A percentile compares a stretch with the other conserved stretches of the same genome.
These are phyloP conservation scores for Ceriops decandra DNA, from an alignment of 345 rosid genomes.

Conservation along the genomic window DNA sequence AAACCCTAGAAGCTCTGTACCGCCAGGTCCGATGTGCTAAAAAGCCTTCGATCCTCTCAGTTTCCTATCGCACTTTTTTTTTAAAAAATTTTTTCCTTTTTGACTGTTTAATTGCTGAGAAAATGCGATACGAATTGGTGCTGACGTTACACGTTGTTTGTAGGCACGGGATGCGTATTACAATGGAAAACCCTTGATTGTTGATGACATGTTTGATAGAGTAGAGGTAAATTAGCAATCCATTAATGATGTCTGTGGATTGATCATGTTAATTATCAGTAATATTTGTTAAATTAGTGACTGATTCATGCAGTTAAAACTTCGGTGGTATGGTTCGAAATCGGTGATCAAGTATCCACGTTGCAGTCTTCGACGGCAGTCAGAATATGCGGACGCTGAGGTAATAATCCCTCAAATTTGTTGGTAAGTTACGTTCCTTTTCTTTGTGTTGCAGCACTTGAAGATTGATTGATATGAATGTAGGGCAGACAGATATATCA, in stretches of 20 bases:
- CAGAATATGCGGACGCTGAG: conserved; percentile 92
- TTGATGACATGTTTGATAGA: conserved; percentile 96
- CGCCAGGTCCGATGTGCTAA: conserved; percentile 41
- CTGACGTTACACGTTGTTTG: conserved; percentile 3
- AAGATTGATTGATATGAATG: conserved; percentile 69
- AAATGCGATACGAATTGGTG: background rate
- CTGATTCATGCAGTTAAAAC: conserved; percentile 51
- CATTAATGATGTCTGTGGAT: background rate
- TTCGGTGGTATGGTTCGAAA: conserved; percentile 88
- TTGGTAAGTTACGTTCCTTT: background rate
- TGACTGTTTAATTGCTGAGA: background rate
- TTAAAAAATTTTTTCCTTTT: too few relatives aligned
- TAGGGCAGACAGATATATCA: conserved; percentile 99
- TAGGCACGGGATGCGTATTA: conserved; percentile 91
- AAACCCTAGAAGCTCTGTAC: conserved; percentile 95
- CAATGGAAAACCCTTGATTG: conserved; percentile 77
- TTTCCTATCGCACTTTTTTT: too few relatives aligned
- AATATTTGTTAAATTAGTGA: background rate
- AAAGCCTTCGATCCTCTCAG: background rate
- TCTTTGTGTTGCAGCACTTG: conserved; percentile 24
- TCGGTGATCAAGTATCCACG: conserved; percentile 93
- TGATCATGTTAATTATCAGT: background rate
- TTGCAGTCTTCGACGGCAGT: conserved; percentile 80
- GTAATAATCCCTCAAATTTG: conserved; percentile 37
- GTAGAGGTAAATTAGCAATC: conserved; percentile 58